Base-by-base conservation (phyloP, 1,284 basidiomycete genomes). In the Tilletiopsis washingtonensis region DNA sequence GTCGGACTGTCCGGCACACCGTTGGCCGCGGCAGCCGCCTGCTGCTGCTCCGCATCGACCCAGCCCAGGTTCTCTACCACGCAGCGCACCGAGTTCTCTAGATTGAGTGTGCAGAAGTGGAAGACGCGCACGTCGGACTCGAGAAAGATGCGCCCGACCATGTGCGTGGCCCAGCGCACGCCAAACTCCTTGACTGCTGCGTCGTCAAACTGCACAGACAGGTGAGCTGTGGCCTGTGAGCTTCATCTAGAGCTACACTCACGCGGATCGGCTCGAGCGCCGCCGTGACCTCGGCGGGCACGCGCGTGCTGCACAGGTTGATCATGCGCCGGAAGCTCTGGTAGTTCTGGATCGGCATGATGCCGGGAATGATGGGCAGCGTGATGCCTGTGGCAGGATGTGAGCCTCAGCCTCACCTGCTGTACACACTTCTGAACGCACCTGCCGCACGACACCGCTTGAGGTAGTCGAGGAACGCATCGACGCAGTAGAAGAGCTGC, bases 311-410 rank as follows among this genome's bases (percentile, higher is more conserved):
- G 62, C 87, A 90, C 21, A 98, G 78, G 69, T 91, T 93, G 36
- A 86, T 87, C 59, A 97, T 78, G 47, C 94, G 84, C 44, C 85
- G 79, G 76, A 98, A 98, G 1, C 91, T 91, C 19, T 85, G 81
- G 70, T 91, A 96, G 38, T 88, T 96, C 71, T 98, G 94, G 52
- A 99, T 88, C 0, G 94, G 94, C 91, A 98, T 97, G 55, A 98
- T 83, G 4, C 91, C 90, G 2, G 94, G 91, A 49, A 98, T 85
- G 62, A 98, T 84, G 1, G 93, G 91, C 12, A 91, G 81, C 1
- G 77, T 81, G 69, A 99, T 91, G 26, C 91, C 93, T n/a, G n/a
- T 86, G 62, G 48, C 12, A 32, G 26, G 15, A n/a, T n/a, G n/a
- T n/a, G n/a, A n/a, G n/a, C n/a, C n/a, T n/a, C n/a, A n/a, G n/a